Percentiles rank a stretch among this genome's conserved stretches.
These are phyloP conservation scores for Jackrogersella multiformis DNA, from an alignment of 495 filamentous ascomycete species.

Conservation along the genomic window DNA sequence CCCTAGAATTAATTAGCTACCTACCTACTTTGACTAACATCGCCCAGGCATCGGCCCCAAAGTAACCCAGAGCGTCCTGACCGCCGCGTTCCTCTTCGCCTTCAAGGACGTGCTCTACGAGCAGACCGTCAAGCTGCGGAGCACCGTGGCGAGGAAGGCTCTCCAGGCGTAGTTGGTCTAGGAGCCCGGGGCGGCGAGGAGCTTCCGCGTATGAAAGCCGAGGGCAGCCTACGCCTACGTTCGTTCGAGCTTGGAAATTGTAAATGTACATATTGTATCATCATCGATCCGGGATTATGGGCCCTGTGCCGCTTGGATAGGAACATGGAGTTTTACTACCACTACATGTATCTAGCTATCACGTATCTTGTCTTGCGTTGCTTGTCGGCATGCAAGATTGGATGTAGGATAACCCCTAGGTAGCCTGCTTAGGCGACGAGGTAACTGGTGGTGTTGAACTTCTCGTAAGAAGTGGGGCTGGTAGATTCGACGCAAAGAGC, in stretches of 20 bases:
- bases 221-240: not conserved
- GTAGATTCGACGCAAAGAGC: not conserved
- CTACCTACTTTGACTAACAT: conserved; percentile 12
- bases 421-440: not conserved
- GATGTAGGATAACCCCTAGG: not conserved
- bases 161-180: conserved; percentile 45
- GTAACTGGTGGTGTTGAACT: not conserved
- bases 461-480: not conserved
- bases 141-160: conserved; percentile 52
- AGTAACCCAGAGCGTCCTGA: conserved; percentile 94
- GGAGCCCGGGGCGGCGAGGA: not conserved
- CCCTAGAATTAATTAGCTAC: not conserved
- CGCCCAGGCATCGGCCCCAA: conserved; percentile 86
- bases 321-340: no score
- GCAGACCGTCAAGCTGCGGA: conserved; percentile 60
- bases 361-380: not conserved
- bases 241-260: conserved; percentile 3
- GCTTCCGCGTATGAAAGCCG: not conserved
- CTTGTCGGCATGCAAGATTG: not conserved
- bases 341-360: no score
- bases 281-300: not conserved
- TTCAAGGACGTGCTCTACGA: conserved; percentile 88
- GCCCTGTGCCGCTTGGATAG: not conserved
- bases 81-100: conserved; percentile 94
- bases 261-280: conserved; percentile 13